Evolutionary conservation across 2,329 filamentous ascomycete species (phyloP), one percentile per base, ranked within the genome.

Genomic region (Diaporthe sp.): DNA sequence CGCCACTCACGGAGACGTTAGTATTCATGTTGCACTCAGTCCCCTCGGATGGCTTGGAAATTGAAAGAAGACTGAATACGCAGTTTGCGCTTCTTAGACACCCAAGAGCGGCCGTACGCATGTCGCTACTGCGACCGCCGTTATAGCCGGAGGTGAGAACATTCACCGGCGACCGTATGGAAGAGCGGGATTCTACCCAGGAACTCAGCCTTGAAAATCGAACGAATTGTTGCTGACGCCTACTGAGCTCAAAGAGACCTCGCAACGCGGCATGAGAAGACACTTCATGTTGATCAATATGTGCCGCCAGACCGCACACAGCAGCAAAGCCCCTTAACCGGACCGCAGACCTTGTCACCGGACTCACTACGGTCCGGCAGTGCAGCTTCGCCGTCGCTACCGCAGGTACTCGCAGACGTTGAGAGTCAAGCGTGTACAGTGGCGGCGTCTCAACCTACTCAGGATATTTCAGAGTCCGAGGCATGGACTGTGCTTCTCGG

Each of bases 51-150:
- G 42, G 3, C 17, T 4, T 28, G 25, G 25, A 34, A n/a, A 6
- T 49, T 39, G 10, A 9, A 59, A 42, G 8, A 4, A 31, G 7
- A 15, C 59, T 46, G 9, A 44, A 5, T 15, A 46, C 4, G 12
- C 4, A 19, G 13, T 2, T 7, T 8, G 8, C 17, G 12, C 1
- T 19, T 31, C 3, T 49, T 34, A 65, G 61, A 65, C 28, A 65
- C 61, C 8, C 42, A 65, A 65, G 61, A 65, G 28, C 17, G 42
- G 9, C 61, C 61, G 13, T 65, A 65, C 9, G 15, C 61, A 0
- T 65, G 61, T 8, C 61, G 42, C 10, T 65, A 65, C 61, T 65
- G 61, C 42, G 61, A 65, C 28, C 61, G 61, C 25, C 61, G 61
- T 2, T 49, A 65, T 28, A 65, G 61, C 28, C 61, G 61, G 19